Evolutionary conservation across 768 basidiomycete species (phyloP), one percentile per base, ranked within the genome.

Genomic region (Clitopilus hobsonii): DNA sequence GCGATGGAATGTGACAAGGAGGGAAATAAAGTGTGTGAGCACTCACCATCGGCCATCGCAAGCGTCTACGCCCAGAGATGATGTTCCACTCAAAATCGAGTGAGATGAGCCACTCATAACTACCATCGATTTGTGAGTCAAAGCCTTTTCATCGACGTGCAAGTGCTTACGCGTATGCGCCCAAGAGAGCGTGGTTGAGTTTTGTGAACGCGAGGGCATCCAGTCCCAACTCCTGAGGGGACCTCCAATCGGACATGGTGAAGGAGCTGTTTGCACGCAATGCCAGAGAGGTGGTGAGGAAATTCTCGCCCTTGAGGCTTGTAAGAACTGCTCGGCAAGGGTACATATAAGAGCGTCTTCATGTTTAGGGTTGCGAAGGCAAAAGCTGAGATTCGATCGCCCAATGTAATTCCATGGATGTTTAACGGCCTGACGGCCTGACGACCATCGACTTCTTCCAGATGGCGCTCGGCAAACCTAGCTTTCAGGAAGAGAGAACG

Each of bases 21-120:
- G 18, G 22, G 14, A n/a, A 25, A 26, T 18, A 22, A 30, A 36
- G 13, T n/a, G 11, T 25, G 14, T 51, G 52, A 23, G 56, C 73
- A 36, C n/a, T n/a, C 58, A 88, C 85, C 80, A 88, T 71, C 24
- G 86, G 86, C 86, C 86, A 87, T 49, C 71, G 77, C 65, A 88
- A 87, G 50, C 60, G 70, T 57, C 78, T 82, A 64, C 75, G 79
- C 45, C 85, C 75, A 23, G 76, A 71, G 55, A 88, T 58, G 56
- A 80, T 79, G 51, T 80, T 74, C 79, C 80, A 84, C 61, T 88
- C 86, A 60, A 88, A 88, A 56, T 75, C 67, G 29, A 86, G 66
- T 22, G 85, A 85, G 16, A 79, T 71, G 57, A 81, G 72, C 69
- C 81, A 85, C 64, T 88, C 86, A 74, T 83, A 88, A 32, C 84